Percentiles rank a stretch among this genome's conserved stretches.
Conservation (phyloP, 148 eudicot species). For the Selenicereus undatus region DNA sequence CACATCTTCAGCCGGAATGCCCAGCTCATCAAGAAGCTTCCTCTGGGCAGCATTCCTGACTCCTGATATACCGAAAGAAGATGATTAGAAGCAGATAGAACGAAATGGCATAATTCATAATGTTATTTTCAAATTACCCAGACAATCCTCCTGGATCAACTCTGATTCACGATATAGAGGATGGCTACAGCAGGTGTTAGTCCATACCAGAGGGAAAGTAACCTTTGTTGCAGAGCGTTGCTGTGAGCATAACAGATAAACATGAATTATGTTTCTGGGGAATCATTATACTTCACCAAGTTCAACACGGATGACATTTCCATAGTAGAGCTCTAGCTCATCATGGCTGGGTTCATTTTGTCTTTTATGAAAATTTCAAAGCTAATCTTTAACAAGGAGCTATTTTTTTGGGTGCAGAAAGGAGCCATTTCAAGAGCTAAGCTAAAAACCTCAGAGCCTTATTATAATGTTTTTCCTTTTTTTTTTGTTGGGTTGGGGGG, state of each 20-base stretch:
- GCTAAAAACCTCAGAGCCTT: background rate
- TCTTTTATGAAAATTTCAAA: background rate
- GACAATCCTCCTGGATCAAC: conserved; percentile 64
- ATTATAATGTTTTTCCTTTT: background rate
- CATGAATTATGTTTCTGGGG: background rate
- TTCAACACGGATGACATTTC: background rate
- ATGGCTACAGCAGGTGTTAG: conserved; percentile 98
- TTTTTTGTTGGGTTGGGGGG: too few species aligned
- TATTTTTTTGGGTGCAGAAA: background rate
- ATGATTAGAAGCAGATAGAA: background rate
- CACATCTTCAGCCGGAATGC: conserved; percentile 83
- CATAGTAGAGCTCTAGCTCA: background rate
- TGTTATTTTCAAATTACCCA: conserved; percentile 43
- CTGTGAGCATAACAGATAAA: conserved; percentile 33
- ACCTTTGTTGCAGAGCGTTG: conserved; percentile 95
- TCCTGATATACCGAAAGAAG: conserved; percentile 36
- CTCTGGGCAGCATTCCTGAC: conserved; percentile 97
- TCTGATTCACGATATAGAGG: conserved; percentile 83
- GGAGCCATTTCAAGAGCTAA: background rate
- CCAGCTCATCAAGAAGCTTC: conserved; percentile 92
- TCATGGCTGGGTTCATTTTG: background rate
- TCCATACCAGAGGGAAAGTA: conserved; percentile 95
- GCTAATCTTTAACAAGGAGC: too few species aligned
- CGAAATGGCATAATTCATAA: background rate
- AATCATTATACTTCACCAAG: background rate